Evolutionary conservation across 2,329 filamentous ascomycete genomes (phyloP), one percentile per base, ranked within the genome.

Genomic region (Dactylonectria estremocensis): DNA sequence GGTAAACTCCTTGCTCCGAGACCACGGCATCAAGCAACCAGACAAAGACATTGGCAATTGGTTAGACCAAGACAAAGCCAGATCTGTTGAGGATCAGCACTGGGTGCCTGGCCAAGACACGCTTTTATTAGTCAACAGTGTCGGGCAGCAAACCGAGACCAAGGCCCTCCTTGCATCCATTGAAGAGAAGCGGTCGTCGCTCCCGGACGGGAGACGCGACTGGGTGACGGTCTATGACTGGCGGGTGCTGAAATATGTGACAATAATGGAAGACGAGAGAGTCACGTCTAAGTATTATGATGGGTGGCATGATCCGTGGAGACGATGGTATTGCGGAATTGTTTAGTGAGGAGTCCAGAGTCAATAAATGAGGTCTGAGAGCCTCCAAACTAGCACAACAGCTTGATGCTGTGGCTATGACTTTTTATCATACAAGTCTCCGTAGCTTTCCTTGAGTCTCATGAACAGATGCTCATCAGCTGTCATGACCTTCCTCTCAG

Each of bases 381-480:
- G 2, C 14, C 10, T 20, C 20, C 35, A 5, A n/a, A 53, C 10
- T 10, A 35, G 31, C n/a, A 22, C 18, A 9, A 35, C 20, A 11
- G 24, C 8, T 49, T 45, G 9, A 28, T 40, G n/a, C 11, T 61
- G 28, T 52, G 13, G 14, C 49, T 75, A 68, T 35, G 74, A 69
- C 60, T 83, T 78, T 22, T 85, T 81, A 35, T 82, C 78, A 74
- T 91, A 91, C 72, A 91, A 68, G 22, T 84, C 81, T 9, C 86
- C 75, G 75, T 92, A 92, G 9, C 85, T 91, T 20, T 86, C 89
- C 68, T 82, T 86, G 59, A 92, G 78, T 61, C 90, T 83, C 84
- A 89, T 89, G 70, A 86, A 83, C 64, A 92, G 77, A 77, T 92
- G 90, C 77, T 92, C 88, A 71, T 87, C 84, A 2, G 90, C 90